These are phyloP conservation scores for Verticillium zaregamsianum DNA, from an alignment of 2,329 filamentous ascomycete species.

Conservation along the genomic window DNA sequence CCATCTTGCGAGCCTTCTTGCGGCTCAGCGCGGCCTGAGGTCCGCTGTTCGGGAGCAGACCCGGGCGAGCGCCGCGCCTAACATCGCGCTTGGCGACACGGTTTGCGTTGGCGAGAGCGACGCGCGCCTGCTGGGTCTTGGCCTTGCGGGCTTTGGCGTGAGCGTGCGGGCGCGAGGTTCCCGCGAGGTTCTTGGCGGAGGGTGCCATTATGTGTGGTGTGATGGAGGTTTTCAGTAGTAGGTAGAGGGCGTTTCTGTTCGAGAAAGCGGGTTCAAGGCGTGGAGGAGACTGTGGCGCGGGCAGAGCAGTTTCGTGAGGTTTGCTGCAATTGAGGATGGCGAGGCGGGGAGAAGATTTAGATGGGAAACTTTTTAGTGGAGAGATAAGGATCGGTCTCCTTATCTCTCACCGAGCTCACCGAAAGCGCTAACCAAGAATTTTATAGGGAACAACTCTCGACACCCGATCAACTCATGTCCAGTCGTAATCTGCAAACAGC, in stretches of 20 bases:
- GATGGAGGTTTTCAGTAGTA: not conserved
- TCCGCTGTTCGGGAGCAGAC: slow-evolving; percentile 52
- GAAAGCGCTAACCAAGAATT: not conserved
- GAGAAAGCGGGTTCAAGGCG: not conserved
- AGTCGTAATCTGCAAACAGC: too few species aligned
- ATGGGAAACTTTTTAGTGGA: slow-evolving; percentile 8
- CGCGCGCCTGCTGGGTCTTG: slow-evolving; percentile 39
- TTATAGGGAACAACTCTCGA: too few species aligned
- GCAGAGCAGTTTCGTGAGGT: not conserved
- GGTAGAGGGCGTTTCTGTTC: not conserved
- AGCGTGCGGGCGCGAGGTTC: slow-evolving; percentile 48
- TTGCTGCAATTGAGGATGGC: not conserved
- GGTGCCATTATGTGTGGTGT: slow-evolving; percentile 34
- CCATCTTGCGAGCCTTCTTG: slow-evolving; percentile 54
- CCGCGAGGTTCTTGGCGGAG: slow-evolving; percentile 56
- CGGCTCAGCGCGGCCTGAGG: slow-evolving; percentile 45
- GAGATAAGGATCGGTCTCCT: not conserved
- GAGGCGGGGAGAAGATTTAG: not conserved
- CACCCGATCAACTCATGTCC: too few species aligned
- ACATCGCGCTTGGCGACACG: slow-evolving; percentile 38
- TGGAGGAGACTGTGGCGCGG: not conserved
- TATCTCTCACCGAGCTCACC: not conserved
- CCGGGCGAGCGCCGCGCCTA: slow-evolving; percentile 45
- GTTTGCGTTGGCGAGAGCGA: slow-evolving; percentile 22
- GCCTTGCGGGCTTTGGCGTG: slow-evolving; percentile 39